phyloP scores from a whole-genome alignment of 805 yeast species.

The Nakazawaea populi region DNA sequence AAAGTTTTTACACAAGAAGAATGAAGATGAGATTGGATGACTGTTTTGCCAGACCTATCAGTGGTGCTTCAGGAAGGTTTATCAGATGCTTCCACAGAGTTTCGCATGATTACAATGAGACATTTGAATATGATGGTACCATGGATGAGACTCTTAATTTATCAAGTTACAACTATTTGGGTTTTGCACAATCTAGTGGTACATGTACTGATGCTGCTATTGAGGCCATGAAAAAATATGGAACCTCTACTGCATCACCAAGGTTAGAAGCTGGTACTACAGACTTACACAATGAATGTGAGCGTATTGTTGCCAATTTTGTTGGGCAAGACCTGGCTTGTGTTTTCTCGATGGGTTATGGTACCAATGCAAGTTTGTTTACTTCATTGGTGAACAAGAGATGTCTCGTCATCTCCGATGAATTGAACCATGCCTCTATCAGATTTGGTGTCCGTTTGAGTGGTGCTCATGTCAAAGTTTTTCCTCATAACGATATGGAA shows the following conservation, averaged over 20 bases:
- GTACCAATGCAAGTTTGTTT: slow-evolving; percentile 88
- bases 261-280: slow-evolving; percentile 70
- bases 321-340: slow-evolving; percentile 88
- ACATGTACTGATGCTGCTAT: slow-evolving; percentile 79
- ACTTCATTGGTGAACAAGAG: slow-evolving; percentile 78
- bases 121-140: slow-evolving; percentile 71
- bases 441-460: slow-evolving; percentile 91
- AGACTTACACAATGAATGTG: slow-evolving; percentile 70
- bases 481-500: slow-evolving; percentile 86
- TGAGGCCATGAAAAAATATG: slow-evolving; percentile 56
- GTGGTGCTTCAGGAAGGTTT: slow-evolving; percentile 94
- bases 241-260: slow-evolving; percentile 76
- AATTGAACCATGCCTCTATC: slow-evolving; percentile 91
- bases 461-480: slow-evolving; percentile 89
- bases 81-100: slow-evolving; percentile 76
- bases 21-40: slow-evolving; percentile 88
- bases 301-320: slow-evolving; percentile 71
- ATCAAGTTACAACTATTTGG: slow-evolving; percentile 89
- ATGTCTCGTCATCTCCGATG: slow-evolving; percentile 89
- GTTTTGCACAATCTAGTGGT: slow-evolving; percentile 95
- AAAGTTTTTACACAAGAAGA: slow-evolving; percentile 88
- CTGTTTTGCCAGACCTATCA: slow-evolving; percentile 93
- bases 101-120: slow-evolving; percentile 56
- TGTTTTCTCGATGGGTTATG: slow-evolving; percentile 90
- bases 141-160: slow-evolving; percentile 76